phyloP scores from a whole-genome alignment of 1,139 yeast genomes.

The Hanseniaspora sp. region DNA sequence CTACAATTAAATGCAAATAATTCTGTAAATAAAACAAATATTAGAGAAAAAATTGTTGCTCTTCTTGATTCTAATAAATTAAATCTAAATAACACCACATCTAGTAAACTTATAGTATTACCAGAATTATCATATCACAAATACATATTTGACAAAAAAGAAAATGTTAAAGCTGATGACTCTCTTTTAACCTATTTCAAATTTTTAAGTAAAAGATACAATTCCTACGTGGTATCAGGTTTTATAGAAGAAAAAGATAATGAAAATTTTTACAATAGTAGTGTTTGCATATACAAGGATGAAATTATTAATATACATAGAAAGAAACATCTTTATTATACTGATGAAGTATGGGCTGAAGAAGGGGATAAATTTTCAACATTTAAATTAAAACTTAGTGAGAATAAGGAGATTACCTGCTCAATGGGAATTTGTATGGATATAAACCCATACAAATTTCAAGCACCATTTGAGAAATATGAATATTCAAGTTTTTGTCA shows the following conservation, averaged over 20 bases:
- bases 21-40: background rate
- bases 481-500: conserved; percentile 57
- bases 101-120: conserved; percentile 1
- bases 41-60: conserved; percentile 3
- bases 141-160: conserved; percentile 1
- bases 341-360: conserved; percentile 70
- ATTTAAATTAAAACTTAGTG: conserved; percentile 22
- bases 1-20: conserved; percentile 11
- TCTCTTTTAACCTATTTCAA: conserved; percentile 3
- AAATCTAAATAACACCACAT: background rate
- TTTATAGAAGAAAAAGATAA: conserved; percentile 5
- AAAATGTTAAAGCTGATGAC: conserved; percentile 3
- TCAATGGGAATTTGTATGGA: conserved; percentile 90
- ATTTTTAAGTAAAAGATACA: conserved; percentile 6
- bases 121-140: conserved; percentile 11
- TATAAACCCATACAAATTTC: conserved; percentile 72
- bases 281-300: conserved; percentile 10
- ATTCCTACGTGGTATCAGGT: conserved; percentile 11
- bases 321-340: conserved; percentile 64
- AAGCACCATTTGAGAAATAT: conserved; percentile 62
- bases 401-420: conserved; percentile 18
- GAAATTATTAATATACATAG: conserved; percentile 32
- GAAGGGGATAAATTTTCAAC: conserved; percentile 48
- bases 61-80: conserved; percentile 6
- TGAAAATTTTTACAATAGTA: conserved; percentile 5